These are phyloP conservation scores for Hypsizygus marmoreus DNA, from an alignment of 768 basidiomycete genomes.

Conservation along the genomic window DNA sequence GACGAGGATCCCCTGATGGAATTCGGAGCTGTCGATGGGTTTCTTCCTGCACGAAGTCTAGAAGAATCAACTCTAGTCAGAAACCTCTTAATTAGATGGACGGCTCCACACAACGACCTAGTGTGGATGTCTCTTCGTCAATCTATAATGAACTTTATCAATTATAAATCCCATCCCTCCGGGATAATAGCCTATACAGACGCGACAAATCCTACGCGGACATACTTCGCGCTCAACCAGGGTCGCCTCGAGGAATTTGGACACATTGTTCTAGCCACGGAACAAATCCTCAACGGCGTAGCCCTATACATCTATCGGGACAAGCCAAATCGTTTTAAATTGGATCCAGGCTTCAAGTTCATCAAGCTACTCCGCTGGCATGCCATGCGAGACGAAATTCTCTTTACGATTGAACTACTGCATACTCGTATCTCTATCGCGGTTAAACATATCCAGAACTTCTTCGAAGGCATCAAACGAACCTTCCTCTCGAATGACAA, in stretches of 20 bases:
- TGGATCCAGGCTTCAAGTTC: background rate
- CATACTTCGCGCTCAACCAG: background rate
- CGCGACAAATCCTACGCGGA: too few species aligned
- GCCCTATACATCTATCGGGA: background rate
- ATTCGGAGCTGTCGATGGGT: too few species aligned
- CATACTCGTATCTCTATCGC: background rate
- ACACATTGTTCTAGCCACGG: background rate
- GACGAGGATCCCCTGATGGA: background rate
- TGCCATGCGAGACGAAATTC: background rate
- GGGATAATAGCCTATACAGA: too few species aligned
- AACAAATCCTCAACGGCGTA: background rate
- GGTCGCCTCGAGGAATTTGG: background rate
- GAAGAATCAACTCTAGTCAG: background rate
- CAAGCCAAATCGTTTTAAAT: background rate
- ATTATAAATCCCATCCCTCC: too few species aligned
- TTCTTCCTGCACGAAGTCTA: background rate
- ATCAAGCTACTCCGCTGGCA: background rate
- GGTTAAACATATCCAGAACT: background rate
- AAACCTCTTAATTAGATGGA: background rate
- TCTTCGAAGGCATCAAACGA: background rate
- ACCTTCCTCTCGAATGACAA: slow-evolving; percentile 7
- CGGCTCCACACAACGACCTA: background rate
- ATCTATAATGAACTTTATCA: background rate
- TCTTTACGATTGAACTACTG: background rate
- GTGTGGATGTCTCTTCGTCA: background rate